Base-by-base conservation (phyloP, 371 early-diverging fungal genomes). In the Mortierella sp. region DNA sequence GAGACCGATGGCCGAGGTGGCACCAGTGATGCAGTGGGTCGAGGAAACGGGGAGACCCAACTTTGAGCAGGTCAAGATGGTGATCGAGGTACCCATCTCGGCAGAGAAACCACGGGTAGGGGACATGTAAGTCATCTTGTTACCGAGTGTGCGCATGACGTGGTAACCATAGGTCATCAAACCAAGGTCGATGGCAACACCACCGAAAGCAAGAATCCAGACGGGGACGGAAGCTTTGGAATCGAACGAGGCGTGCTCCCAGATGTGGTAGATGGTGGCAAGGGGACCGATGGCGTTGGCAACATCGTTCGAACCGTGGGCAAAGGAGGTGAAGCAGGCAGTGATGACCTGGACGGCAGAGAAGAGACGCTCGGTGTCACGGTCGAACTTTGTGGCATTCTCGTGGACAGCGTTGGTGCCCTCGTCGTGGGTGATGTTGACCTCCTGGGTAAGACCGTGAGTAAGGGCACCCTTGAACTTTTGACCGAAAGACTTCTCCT, bases 301-400 rank as follows among this genome's bases (percentile, higher is more conserved):
- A 8, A 96, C 95, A 86, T 96, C 97, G 86, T 96, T 96, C 53
- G 94, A 92, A 69, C 97, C 97, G 86, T 96, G 97, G 61, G 95
- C 91, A 85, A 96, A 96, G 65, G 96, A 96, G 40, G 95, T 95
- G 68, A 95, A 91, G 71, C 91, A 88, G 26, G 96, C 95, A 22
- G 97, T 94, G 69, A 95, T 86, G 69, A 96, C 90, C 86, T 96
- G 97, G 43, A 96, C 89, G 85, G 94, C 93, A 5, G 94, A 92
- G 89, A 93, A 96, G 69, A 96, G 88, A 77, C 92, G 91, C 85
- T 96, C 97, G 26, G 95, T 94, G 63, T 94, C 90, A 75, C 88
- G 89, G 76, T 96, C 96, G 76, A 90, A 96, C 66, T 90, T 88
- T 58, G 87, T 86, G 34, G 95, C 93, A 41, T 83, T 77, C 26